Percentiles rank a stretch among this genome's conserved stretches.
These are phyloP conservation scores for Aspergillus persii DNA, from an alignment of 2,329 filamentous ascomycete genomes.

Conservation along the genomic window DNA sequence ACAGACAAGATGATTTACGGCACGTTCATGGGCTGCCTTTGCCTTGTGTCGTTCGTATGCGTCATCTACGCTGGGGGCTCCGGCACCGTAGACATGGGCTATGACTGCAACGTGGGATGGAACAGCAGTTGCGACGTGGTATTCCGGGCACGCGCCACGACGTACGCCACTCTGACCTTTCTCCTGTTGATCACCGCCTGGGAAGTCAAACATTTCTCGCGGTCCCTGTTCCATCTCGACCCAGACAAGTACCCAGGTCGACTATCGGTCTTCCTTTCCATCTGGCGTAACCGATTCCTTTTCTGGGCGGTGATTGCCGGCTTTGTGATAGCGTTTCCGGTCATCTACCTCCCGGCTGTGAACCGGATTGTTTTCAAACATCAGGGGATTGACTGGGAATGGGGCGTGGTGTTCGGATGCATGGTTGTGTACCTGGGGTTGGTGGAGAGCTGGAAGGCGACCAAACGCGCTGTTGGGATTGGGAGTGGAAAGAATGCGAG, in stretches of 20 bases:
- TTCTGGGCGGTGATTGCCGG: constrained; percentile 63
- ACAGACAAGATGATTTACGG: constrained; percentile 44
- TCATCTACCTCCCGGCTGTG: constrained; percentile 65
- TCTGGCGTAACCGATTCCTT: constrained; percentile 70
- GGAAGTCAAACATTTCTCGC: constrained; percentile 72
- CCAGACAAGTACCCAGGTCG: constrained; percentile 57
- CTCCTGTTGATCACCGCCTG: constrained; percentile 72
- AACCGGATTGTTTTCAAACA: constrained; percentile 66
- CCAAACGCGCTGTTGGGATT: constrained; percentile 51
- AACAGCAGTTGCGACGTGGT: constrained; percentile 51
- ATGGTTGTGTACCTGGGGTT: constrained; percentile 60
- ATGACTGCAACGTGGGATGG: constrained; percentile 54
- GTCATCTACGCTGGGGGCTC: constrained; percentile 38
- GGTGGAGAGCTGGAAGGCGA: constrained; percentile 65
- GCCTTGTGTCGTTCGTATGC: constrained; percentile 38
- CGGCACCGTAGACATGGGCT: constrained; percentile 50
- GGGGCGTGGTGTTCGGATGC: constrained; percentile 63
- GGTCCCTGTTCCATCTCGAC: constrained; percentile 68
- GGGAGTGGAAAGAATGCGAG: constrained; percentile 32
- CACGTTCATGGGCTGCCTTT: constrained; percentile 47
- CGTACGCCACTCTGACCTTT: constrained; percentile 72
- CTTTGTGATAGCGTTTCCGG: constrained; percentile 55
- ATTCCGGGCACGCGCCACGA: constrained; percentile 69
- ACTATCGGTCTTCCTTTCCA: constrained; percentile 60
- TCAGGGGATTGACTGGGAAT: constrained; percentile 64